phyloP scores from a whole-genome alignment of 139 green algal genomes.

The Picochlorum sp. region DNA sequence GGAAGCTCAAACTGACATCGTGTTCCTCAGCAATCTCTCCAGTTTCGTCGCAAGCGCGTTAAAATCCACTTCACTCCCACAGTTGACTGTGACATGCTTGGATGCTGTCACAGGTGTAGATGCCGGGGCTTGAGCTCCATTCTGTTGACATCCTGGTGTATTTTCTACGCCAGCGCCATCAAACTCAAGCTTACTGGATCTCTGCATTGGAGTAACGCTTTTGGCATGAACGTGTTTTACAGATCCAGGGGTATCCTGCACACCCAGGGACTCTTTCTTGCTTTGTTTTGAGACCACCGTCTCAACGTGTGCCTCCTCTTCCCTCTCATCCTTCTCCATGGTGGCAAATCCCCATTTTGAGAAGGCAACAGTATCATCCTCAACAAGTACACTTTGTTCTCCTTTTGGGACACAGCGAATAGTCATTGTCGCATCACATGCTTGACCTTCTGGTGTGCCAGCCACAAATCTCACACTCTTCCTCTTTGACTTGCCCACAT shows the following conservation, averaged over 20 bases:
- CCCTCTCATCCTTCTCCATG: background rate
- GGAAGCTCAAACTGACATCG: constrained; percentile 27
- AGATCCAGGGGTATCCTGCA: background rate
- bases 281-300: constrained; percentile 17
- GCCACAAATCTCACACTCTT: constrained; percentile 4
- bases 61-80: background rate
- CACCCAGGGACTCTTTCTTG: background rate
- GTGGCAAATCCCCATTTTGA: constrained; percentile 30
- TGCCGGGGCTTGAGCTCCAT: constrained; percentile 13
- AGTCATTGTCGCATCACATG: constrained; percentile 19
- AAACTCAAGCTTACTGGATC: background rate
- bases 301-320: background rate
- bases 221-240: background rate
- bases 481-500: background rate
- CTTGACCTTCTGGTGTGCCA: constrained; percentile 29
- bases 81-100: no score
- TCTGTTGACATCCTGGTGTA: background rate
- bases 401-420: background rate
- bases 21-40: constrained; percentile 15
- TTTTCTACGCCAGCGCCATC: background rate
- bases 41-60: constrained; percentile 12
- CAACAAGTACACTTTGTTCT: constrained; percentile 19
- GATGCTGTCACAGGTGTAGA: constrained; percentile 12
- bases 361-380: constrained; percentile 34
- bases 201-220: background rate